Evolutionary conservation across 768 basidiomycete species (phyloP), one percentile per base, ranked within the genome.

Genomic region (Candolleomyces eurysporus): DNA sequence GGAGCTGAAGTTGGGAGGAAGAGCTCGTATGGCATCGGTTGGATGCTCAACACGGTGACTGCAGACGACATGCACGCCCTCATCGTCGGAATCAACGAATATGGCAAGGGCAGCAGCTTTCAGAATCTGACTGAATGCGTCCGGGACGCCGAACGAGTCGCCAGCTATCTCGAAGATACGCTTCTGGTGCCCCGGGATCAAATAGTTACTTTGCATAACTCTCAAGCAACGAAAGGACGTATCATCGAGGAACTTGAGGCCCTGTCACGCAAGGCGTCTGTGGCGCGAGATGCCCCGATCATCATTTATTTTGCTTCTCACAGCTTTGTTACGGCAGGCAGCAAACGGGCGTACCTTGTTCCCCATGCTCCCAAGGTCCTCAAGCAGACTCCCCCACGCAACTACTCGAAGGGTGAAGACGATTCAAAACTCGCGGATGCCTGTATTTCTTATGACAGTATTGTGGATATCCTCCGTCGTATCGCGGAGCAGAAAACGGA

Each of bases 1-100:
- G 6, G 21, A 16, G 22, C 17, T 5, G 21, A 51, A 7, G 9
- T 1, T 16, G 2, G 11, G n/a, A 51, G 7, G 50, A 26, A 8
- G 16, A 36, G 32, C 26, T 56, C 54, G 17, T 56, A 56, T 39
- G 54, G 54, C 0, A 43, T 56, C 8, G 54, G 54, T 21, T 56
- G 54, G 54, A 26, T 21, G n/a, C 40, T 56, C 9, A 39, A 43
- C 42, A 4, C 39, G 2, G 32, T 36, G 9, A 56, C 54, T 13
- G 54, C 54, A 4, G 40, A 56, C 22, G 54, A 56, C 36, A 43
- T 43, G 40, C 54, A 56, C 54, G 54, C 54, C 21, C 8, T 56
- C 9, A 36, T 56, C 21, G 36, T 56, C 8, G 54, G 54, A 10
- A 39, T 56, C 22, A 16, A 56, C 54, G 36, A n/a, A 3, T 43